Evolutionary conservation across 1,139 yeast species (phyloP).

Genomic region (Candida frijolesensis): DNA sequence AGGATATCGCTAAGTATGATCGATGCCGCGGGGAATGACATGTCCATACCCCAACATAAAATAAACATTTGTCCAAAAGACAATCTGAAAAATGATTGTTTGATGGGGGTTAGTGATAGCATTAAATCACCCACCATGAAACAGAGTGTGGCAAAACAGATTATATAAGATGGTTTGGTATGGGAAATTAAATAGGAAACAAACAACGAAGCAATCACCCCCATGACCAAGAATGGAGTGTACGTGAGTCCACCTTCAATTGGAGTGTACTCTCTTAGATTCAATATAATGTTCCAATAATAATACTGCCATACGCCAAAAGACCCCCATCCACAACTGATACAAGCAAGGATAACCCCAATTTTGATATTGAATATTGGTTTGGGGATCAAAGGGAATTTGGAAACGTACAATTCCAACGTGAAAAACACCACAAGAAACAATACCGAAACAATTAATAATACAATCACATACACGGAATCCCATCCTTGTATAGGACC

Average conservation of each 20-base stretch:
- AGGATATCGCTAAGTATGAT: constrained; percentile 52
- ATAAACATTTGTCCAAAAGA: constrained; percentile 51
- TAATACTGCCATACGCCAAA: constrained; percentile 56
- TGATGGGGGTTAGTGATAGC: constrained; percentile 50
- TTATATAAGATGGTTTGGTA: constrained; percentile 46
- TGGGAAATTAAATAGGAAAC: constrained; percentile 45
- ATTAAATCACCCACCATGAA: constrained; percentile 51
- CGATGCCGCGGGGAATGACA: constrained; percentile 60
- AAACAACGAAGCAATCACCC: constrained; percentile 46
- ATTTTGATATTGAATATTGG: constrained; percentile 40
- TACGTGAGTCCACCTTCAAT: constrained; percentile 46
- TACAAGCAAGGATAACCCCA: constrained; percentile 37
- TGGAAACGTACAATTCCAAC: constrained; percentile 28
- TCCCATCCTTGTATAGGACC: constrained; percentile 57
- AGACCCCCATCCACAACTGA: constrained; percentile 58
- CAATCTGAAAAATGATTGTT: constrained; percentile 49
- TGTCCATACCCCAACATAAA: constrained; percentile 60
- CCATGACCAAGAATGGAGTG: constrained; percentile 48
- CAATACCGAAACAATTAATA: constrained; percentile 43
- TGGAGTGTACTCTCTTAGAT: constrained; percentile 47
- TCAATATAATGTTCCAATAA: constrained; percentile 44
- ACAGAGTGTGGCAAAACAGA: constrained; percentile 45
- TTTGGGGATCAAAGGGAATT: constrained; percentile 49
- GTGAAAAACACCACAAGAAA: constrained; percentile 34
- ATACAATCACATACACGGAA: constrained; percentile 44